A percentile compares a stretch with the other conserved stretches of the same genome.
These are phyloP conservation scores for Arthromyces matolae DNA, from an alignment of 768 basidiomycete species.

Conservation along the genomic window DNA sequence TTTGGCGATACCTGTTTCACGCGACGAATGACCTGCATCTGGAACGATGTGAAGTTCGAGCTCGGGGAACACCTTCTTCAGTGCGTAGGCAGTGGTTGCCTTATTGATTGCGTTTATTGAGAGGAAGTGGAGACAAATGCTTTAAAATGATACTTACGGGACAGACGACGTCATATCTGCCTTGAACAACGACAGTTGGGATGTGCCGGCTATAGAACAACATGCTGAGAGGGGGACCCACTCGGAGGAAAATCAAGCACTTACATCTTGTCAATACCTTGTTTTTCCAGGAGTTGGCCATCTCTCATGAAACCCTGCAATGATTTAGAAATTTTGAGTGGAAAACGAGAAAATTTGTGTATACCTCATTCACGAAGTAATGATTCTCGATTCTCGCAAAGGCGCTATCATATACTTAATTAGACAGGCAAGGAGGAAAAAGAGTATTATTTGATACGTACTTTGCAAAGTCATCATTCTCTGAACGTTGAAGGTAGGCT, in stretches of 20 bases:
- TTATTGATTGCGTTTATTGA: constrained; percentile 25
- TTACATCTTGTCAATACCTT: constrained; percentile 87
- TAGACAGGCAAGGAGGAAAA: background rate
- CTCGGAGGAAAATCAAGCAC: constrained; percentile 16
- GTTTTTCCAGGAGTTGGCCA: constrained; percentile 79
- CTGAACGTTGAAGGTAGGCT: constrained; percentile 62
- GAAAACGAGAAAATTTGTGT: constrained; percentile 14
- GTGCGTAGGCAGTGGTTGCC: constrained; percentile 75
- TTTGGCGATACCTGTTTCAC: constrained; percentile 67
- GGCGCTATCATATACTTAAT: constrained; percentile 43
- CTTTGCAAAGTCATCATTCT: constrained; percentile 75
- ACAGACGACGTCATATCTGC: constrained; percentile 87
- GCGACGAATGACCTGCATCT: constrained; percentile 84
- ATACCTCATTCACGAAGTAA: constrained; percentile 79
- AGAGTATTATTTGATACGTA: constrained; percentile 28
- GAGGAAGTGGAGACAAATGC: background rate
- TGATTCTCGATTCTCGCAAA: constrained; percentile 91
- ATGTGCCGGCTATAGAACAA: constrained; percentile 67
- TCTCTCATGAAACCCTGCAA: constrained; percentile 80
- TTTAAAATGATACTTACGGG: constrained; percentile 49
- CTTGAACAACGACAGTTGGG: constrained; percentile 78
- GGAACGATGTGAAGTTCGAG: constrained; percentile 71
- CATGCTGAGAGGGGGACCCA: too few species aligned
- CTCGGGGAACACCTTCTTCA: constrained; percentile 85
- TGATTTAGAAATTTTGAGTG: background rate